Conservation (phyloP, 805 yeast genomes). For the Lipomyces spencermartinsiae region DNA sequence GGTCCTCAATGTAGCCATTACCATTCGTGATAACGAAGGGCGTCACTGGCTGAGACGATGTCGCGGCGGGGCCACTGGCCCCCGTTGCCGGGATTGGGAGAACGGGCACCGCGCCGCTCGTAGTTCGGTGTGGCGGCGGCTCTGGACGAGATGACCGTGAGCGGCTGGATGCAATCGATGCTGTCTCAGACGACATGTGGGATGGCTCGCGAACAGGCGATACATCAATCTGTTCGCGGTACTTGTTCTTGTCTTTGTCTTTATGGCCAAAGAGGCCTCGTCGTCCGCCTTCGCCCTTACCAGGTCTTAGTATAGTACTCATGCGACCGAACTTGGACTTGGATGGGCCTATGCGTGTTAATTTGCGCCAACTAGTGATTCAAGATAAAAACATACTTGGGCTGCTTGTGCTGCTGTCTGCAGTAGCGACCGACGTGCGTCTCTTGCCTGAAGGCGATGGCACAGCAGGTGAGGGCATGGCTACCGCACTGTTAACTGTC, state of each 20-base stretch:
- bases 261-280: slow-evolving; percentile 32
- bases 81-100: slow-evolving; percentile 12
- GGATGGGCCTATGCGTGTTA: background rate
- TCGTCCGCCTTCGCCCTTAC: slow-evolving; percentile 27
- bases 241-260: slow-evolving; percentile 26
- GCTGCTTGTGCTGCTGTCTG: slow-evolving; percentile 5
- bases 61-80: background rate
- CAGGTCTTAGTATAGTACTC: slow-evolving; percentile 28
- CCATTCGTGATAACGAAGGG: background rate
- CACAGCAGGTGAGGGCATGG: slow-evolving; percentile 19
- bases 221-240: slow-evolving; percentile 14
- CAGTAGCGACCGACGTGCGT: slow-evolving; percentile 24
- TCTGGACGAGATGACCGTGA: slow-evolving; percentile 11
- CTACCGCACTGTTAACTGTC: background rate
- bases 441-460: slow-evolving; percentile 13
- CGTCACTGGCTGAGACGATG: background rate
- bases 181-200: slow-evolving; percentile 8
- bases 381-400: background rate
- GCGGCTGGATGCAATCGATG: slow-evolving; percentile 14
- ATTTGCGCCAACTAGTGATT: background rate
- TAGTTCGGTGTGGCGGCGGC: slow-evolving; percentile 9
- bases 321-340: slow-evolving; percentile 23
- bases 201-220: slow-evolving; percentile 19
- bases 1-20: slow-evolving; percentile 20
- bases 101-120: slow-evolving; percentile 18